These are phyloP conservation scores for Trichomonas tenax DNA, from an alignment of 208 protist genomes.

Conservation along the genomic window DNA sequence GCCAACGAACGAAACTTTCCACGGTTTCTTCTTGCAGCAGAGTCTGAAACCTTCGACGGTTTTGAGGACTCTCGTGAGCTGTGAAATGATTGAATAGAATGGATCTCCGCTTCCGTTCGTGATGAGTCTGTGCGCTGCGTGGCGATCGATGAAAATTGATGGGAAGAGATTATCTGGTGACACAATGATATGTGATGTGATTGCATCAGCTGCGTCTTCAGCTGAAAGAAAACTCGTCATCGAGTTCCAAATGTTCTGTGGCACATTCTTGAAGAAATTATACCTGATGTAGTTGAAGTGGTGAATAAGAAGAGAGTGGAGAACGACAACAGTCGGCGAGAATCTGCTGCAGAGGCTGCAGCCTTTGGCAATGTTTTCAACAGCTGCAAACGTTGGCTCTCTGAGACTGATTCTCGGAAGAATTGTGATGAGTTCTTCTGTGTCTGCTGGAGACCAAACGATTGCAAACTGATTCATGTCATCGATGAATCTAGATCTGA, in stretches of 20 bases:
- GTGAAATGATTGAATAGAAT: not conserved
- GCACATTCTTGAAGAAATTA: not conserved
- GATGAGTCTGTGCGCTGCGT: not conserved
- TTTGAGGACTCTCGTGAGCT: not conserved
- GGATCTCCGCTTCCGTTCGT: not conserved
- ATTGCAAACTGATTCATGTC: not conserved
- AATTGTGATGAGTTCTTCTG: not conserved
- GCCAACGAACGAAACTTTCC: not conserved
- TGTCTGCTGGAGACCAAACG: not conserved
- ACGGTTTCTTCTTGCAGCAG: not conserved
- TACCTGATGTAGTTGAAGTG: conserved; percentile 2
- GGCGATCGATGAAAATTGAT: not conserved
- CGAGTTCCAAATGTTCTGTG: not conserved
- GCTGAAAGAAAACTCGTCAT: not conserved
- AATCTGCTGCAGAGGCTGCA: not conserved
- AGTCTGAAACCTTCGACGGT: not conserved
- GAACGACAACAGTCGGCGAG: not conserved
- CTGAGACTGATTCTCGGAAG: not conserved
- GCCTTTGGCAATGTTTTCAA: not conserved
- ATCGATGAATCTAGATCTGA: not conserved
- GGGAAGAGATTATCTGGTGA: not conserved
- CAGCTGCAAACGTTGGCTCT: not conserved
- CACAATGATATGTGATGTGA: not conserved
- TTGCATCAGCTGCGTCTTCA: not conserved
- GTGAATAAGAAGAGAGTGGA: not conserved